phyloP scores from a whole-genome alignment of 2,329 filamentous ascomycete genomes.

The Fonsecaea nubica region DNA sequence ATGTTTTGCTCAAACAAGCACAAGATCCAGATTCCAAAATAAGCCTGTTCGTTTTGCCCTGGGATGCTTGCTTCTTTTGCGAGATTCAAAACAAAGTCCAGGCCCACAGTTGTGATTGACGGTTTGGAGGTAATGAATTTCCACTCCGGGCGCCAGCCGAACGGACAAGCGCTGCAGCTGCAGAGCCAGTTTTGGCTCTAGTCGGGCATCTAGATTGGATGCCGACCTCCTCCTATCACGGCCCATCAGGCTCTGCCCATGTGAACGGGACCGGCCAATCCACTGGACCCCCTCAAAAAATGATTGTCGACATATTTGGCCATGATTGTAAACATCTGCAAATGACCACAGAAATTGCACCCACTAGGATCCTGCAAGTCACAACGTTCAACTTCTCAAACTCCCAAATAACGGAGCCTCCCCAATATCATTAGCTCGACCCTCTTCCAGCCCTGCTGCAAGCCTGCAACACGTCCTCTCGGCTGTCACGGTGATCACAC shows the following conservation, averaged over 20 bases:
- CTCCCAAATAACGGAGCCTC: slow-evolving; percentile 18
- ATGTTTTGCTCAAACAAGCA: slow-evolving; percentile 7
- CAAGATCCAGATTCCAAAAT: slow-evolving; percentile 20
- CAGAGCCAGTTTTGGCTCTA: slow-evolving; percentile 15
- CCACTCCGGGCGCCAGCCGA: slow-evolving; percentile 37
- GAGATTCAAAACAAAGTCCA: slow-evolving; percentile 36
- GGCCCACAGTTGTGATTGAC: slow-evolving; percentile 36
- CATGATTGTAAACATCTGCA: slow-evolving; percentile 30
- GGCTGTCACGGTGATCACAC: not conserved
- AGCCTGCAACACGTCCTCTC: slow-evolving; percentile 4
- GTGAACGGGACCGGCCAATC: slow-evolving; percentile 27
- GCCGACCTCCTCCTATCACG: slow-evolving; percentile 20
- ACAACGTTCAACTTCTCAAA: slow-evolving; percentile 8
- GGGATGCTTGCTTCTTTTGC: slow-evolving; percentile 23
- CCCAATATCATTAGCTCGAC: not conserved
- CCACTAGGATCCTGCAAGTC: slow-evolving; percentile 20
- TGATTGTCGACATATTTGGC: slow-evolving; percentile 26
- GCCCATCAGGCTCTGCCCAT: slow-evolving; percentile 18
- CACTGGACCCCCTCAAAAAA: slow-evolving; percentile 23
- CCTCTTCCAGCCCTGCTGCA: slow-evolving; percentile 22
- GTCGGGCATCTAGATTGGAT: slow-evolving; percentile 13
- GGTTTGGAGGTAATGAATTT: slow-evolving; percentile 35
- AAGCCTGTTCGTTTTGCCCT: slow-evolving; percentile 23
- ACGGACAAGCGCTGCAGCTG: slow-evolving; percentile 30
- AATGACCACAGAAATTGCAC: slow-evolving; percentile 29